Evolutionary conservation across 1,284 basidiomycete genomes (phyloP).

Genomic region (Earliella scabrosa): DNA sequence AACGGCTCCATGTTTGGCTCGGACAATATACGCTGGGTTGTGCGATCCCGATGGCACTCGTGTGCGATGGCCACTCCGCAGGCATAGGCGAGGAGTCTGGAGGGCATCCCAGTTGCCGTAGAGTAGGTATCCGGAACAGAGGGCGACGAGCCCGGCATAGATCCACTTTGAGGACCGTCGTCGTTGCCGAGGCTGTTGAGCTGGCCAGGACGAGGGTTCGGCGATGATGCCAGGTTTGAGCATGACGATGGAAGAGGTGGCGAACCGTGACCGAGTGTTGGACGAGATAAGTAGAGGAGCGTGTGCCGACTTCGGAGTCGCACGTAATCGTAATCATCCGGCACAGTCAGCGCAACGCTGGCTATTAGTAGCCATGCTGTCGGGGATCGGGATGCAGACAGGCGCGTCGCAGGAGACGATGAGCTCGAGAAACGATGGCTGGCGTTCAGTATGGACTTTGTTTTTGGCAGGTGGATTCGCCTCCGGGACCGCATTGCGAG

Average conservation of each 20-base stretch:
- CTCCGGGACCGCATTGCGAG: too few species aligned
- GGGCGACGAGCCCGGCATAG: conserved; percentile 1
- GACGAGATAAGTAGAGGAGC: background rate
- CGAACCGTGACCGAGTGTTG: background rate
- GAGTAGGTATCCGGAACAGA: conserved; percentile 9
- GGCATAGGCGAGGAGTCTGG: background rate
- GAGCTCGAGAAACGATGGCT: background rate
- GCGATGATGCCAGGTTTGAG: conserved; percentile 21
- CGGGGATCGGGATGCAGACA: background rate
- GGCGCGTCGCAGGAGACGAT: background rate
- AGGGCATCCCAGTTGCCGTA: background rate
- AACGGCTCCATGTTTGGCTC: conserved; percentile 81
- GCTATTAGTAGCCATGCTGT: background rate
- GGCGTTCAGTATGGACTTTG: background rate
- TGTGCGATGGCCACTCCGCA: conserved; percentile 13
- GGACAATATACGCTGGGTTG: conserved; percentile 78
- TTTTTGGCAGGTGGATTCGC: background rate
- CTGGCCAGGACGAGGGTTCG: background rate
- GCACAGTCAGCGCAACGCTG: background rate
- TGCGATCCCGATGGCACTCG: conserved; percentile 30
- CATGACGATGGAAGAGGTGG: conserved; percentile 5
- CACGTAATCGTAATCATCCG: background rate
- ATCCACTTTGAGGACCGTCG: background rate
- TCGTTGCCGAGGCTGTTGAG: background rate
- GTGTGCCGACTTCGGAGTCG: background rate